Evolutionary conservation across 177 flowering plant genomes (phyloP).

Genomic region (Vitis hybrid): DNA sequence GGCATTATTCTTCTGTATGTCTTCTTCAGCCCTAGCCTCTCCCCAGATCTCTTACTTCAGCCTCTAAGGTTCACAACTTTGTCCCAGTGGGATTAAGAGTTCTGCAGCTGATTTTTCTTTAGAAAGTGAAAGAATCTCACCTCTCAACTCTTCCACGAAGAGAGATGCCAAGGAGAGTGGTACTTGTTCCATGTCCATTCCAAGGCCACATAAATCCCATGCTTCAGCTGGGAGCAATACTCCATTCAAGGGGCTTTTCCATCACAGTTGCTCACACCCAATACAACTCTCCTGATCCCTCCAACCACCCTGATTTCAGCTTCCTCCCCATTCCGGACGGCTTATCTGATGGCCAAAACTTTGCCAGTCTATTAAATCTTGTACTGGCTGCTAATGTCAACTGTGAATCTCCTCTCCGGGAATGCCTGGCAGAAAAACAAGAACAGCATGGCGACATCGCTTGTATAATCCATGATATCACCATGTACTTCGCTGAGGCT

Average conservation of each 20-base stretch:
- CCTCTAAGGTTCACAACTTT: no score
- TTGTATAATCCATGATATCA: constrained; percentile 24
- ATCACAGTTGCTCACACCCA: constrained; percentile 30
- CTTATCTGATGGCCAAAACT: constrained; percentile 7
- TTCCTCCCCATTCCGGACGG: constrained; percentile 27
- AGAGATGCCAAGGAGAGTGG: constrained; percentile 1
- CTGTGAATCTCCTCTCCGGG: constrained; percentile 17
- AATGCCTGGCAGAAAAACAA: constrained; percentile 11
- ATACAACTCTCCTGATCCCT: constrained; percentile 27
- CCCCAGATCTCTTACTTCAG: no score
- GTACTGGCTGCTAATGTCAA: constrained; percentile 20
- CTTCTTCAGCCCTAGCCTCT: no score
- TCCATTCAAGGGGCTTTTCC: constrained; percentile 40
- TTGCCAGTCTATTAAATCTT: constrained; percentile 2
- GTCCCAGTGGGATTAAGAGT: no score
- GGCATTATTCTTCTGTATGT: no score
- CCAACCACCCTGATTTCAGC: constrained; percentile 32
- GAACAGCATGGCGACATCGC: constrained; percentile 8
- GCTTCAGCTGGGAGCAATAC: constrained; percentile 38
- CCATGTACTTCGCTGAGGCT: constrained; percentile 16
- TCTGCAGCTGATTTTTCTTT: no score
- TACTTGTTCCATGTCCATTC: constrained; percentile 33
- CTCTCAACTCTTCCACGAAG: no score
- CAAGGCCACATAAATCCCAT: constrained; percentile 47
- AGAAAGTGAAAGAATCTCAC: no score